Evolutionary conservation across 2,329 filamentous ascomycete species (phyloP).

Genomic region (Ceratocystiopsis sp.): DNA sequence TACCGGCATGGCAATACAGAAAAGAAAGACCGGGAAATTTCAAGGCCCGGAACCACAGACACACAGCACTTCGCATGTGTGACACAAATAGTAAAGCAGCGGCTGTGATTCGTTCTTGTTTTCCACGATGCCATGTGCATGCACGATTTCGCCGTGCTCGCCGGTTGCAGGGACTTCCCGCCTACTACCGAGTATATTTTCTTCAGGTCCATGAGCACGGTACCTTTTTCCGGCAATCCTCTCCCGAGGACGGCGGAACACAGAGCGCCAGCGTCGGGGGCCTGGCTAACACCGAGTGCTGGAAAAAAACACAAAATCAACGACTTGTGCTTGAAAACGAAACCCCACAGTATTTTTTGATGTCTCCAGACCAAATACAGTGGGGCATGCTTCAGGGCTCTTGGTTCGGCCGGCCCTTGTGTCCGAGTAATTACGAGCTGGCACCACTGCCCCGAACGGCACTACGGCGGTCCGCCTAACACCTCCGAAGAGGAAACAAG

Average conservation of each 20-base stretch:
- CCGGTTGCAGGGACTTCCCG: conserved; percentile 1
- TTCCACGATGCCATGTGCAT: no score
- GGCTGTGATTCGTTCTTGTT: conserved; percentile 4
- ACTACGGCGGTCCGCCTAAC: no score
- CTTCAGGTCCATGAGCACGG: conserved; percentile 1
- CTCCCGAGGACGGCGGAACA: neutral
- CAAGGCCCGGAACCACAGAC: neutral
- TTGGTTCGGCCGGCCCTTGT: neutral
- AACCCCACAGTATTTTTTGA: neutral
- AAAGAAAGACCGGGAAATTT: neutral
- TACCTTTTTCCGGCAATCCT: conserved; percentile 4
- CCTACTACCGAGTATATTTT: conserved; percentile 7
- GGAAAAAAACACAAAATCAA: neutral
- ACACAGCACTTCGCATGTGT: conserved; percentile 1
- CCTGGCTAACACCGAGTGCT: no score
- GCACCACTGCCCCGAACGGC: neutral
- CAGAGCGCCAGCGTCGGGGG: no score
- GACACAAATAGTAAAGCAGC: conserved; percentile 4
- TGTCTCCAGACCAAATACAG: conserved; percentile 8
- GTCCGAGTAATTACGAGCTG: conserved; percentile 11
- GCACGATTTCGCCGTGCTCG: neutral
- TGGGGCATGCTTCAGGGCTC: neutral
- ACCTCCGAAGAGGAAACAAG: conserved; percentile 3
- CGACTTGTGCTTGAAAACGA: conserved; percentile 1
- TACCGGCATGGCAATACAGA: no score